Evolutionary conservation across 306 rosid genomes (phyloP), one percentile per base, ranked within the genome.

Genomic region (Echinosophora koreensis): DNA sequence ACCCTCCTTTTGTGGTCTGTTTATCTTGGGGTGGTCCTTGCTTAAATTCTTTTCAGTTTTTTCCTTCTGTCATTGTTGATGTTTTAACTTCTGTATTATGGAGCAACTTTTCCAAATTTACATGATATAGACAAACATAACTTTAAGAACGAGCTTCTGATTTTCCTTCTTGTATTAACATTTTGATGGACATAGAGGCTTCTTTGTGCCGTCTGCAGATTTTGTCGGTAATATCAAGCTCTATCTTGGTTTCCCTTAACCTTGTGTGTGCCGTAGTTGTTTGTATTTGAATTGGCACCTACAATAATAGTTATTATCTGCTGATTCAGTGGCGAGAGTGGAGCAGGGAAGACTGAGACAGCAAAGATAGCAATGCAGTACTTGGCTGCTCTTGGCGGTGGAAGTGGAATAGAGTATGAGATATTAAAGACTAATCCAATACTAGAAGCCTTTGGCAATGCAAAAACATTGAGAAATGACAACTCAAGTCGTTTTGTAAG

Each of bases 341-440:
- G 51, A 46, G 51, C 51, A 3, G 51, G 51, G 12, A 46, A 46
- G 51, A 46, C 51, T 12, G 51, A 46, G 51, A 46, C 51, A 46
- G 51, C 51, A 46, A 46, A 46, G 51, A 46, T 46, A 46, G 51
- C 51, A 46, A 46, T 46, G 51, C 51, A 46, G 51, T 46, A 46
- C 51, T 46, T 46, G n/a, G 51, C 51, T 46, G 51, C 51, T 4
- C 51, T 46, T 46, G 51, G 51, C 10, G 51, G 51, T 2, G 51
- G 51, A 46, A 46, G 51, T 46, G 51, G 51, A 46, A 46, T 46
- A 11, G 51, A 46, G n/a, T 46, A 46, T 46, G 51, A 46, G 51
- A 46, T 46, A 46, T 12, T 46, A 11, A 46, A 46, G n/a, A 46
- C 51, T 46, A 46, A 46, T 46, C 51, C 51, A 46, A 46, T 46